phyloP scores from a whole-genome alignment of 257 asterid species.

The Salvia splendens region DNA sequence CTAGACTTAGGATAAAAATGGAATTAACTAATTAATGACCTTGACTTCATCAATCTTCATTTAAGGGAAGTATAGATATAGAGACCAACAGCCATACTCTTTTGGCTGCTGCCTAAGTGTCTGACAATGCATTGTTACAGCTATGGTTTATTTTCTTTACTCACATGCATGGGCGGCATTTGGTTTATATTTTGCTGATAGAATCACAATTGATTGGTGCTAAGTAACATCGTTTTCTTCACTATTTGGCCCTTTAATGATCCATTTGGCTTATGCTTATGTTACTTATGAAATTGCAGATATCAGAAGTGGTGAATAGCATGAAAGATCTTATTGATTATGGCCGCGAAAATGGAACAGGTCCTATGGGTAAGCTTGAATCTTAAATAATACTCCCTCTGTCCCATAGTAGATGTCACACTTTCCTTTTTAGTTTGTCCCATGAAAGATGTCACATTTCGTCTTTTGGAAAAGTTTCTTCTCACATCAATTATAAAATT shows the following conservation, averaged over 20 bases:
- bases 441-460: too few relatives aligned
- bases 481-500: too few relatives aligned
- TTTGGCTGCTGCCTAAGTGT: not conserved
- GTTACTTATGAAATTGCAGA: constrained; percentile 53
- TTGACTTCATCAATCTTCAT: too few relatives aligned
- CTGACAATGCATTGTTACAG: constrained; percentile 4
- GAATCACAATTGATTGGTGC: not conserved
- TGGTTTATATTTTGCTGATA: not conserved
- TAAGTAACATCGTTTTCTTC: not conserved
- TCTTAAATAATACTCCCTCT: not conserved
- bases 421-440: too few relatives aligned
- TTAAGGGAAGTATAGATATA: not conserved
- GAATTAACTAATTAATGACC: too few relatives aligned
- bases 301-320: constrained; percentile 93
- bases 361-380: constrained; percentile 85
- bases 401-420: too few relatives aligned
- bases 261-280: not conserved
- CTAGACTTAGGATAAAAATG: too few relatives aligned
- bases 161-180: constrained; percentile 4
- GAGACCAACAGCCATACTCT: not conserved
- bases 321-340: constrained; percentile 92
- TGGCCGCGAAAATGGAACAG: constrained; percentile 70
- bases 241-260: not conserved
- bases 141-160: not conserved
- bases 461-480: too few relatives aligned